A percentile compares a stretch with the other conserved stretches of the same genome.
Evolutionary conservation across 2,329 filamentous ascomycete species (phyloP).

Genomic region (Fusarium robinianum): DNA sequence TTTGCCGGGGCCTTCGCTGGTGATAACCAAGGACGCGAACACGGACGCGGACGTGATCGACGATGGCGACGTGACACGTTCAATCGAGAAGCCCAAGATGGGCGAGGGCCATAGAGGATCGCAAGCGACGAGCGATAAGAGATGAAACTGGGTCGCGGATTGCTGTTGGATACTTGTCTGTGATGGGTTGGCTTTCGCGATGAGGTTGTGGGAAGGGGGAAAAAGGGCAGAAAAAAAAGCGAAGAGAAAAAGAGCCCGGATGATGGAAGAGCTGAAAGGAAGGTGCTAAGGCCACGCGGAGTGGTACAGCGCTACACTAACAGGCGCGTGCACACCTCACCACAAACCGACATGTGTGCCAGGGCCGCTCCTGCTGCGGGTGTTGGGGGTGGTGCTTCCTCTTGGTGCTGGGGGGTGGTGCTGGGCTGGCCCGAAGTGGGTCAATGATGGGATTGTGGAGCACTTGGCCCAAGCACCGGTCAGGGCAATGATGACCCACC

Average conservation of each 20-base stretch:
- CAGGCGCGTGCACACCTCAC: slow-evolving; percentile 12
- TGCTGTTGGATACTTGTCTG: slow-evolving; percentile 21
- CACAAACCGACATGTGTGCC: too few species aligned
- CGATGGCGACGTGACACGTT: not conserved
- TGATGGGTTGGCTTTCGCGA: slow-evolving; percentile 25
- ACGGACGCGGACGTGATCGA: slow-evolving; percentile 20
- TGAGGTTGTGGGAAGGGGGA: slow-evolving; percentile 38
- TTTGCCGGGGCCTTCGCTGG: slow-evolving; percentile 19
- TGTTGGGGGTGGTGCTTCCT: too few species aligned
- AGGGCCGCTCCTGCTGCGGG: not conserved
- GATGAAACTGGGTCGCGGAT: slow-evolving; percentile 8
- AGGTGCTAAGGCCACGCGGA: slow-evolving; percentile 25
- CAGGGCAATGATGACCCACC: too few species aligned
- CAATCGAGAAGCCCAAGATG: slow-evolving; percentile 12
- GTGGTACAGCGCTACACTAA: slow-evolving; percentile 27
- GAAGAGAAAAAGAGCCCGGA: slow-evolving; percentile 31
- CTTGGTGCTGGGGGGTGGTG: slow-evolving; percentile 6
- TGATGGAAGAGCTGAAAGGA: slow-evolving; percentile 34
- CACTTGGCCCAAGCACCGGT: too few species aligned
- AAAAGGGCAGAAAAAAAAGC: slow-evolving; percentile 35
- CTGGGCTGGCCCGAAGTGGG: not conserved
- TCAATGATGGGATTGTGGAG: slow-evolving; percentile 4
- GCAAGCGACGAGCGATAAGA: slow-evolving; percentile 15
- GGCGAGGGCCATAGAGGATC: slow-evolving; percentile 10
- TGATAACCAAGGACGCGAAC: slow-evolving; percentile 28